These are phyloP conservation scores for Blastocystis sp. DNA, from an alignment of 352 stramenopile genomes.

Conservation along the genomic window DNA sequence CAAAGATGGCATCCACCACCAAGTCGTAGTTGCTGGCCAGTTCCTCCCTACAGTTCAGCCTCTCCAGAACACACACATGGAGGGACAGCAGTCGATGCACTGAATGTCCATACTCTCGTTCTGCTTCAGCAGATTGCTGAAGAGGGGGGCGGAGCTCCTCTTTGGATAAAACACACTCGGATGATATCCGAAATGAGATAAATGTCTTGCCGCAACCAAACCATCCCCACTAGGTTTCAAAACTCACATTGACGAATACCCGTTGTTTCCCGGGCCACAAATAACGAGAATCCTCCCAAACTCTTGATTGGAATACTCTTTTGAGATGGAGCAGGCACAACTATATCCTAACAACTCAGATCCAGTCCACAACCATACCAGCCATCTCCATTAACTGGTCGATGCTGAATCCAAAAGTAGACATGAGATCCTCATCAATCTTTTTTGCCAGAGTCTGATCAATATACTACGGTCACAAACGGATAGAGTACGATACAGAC, in stretches of 20 bases:
- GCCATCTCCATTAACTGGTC: slow-evolving; percentile 98
- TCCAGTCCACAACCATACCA: slow-evolving; percentile 82
- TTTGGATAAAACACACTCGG: slow-evolving; percentile 90
- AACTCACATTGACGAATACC: slow-evolving; percentile 61
- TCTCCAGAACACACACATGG: neutral
- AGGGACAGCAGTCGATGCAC: slow-evolving; percentile 57
- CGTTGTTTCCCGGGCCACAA: slow-evolving; percentile 94
- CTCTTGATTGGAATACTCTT: slow-evolving; percentile 67
- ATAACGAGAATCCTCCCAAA: slow-evolving; percentile 77
- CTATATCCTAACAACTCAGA: slow-evolving; percentile 10
- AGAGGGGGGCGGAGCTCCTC: slow-evolving; percentile 69
- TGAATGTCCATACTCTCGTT: slow-evolving; percentile 64
- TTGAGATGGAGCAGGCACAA: slow-evolving; percentile 70
- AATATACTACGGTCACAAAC: slow-evolving; percentile 54
- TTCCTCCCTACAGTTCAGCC: slow-evolving; percentile 62
- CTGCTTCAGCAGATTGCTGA: slow-evolving; percentile 69
- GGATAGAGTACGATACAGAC: neutral
- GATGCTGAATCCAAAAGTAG: slow-evolving; percentile 77
- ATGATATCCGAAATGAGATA: slow-evolving; percentile 90
- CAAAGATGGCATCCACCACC: slow-evolving; percentile 97
- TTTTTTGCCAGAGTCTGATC: slow-evolving; percentile 63
- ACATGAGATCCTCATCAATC: slow-evolving; percentile 83
- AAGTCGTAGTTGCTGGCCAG: slow-evolving; percentile 74
- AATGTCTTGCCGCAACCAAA: slow-evolving; percentile 90
- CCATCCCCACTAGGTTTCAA: slow-evolving; percentile 77